Conservation (phyloP, 1,284 basidiomycete species). For the Cutaneotrichosporon cyanovorans region DNA sequence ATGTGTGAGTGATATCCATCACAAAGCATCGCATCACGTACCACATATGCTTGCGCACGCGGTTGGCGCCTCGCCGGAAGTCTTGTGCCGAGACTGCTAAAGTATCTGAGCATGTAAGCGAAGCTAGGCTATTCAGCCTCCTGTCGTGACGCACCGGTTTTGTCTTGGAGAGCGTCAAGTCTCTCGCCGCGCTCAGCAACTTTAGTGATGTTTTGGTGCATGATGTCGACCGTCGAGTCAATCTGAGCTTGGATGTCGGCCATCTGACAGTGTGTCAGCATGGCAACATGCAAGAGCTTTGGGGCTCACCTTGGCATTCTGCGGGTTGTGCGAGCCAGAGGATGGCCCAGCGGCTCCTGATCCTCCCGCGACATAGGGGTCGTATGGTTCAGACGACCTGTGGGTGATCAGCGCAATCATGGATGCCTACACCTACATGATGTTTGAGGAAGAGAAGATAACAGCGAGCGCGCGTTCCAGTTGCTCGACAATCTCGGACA, state of each 20-base stretch:
- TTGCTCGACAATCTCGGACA: too few relatives aligned
- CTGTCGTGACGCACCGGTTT: slow-evolving; percentile 71
- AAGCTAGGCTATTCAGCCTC: neutral
- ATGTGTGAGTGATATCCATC: neutral
- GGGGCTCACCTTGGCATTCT: slow-evolving; percentile 54
- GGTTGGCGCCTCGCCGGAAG: slow-evolving; percentile 93
- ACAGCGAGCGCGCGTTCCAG: too few relatives aligned
- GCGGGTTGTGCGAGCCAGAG: slow-evolving; percentile 27
- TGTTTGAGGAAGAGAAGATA: neutral
- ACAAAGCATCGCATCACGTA: slow-evolving; percentile 45
- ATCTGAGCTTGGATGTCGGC: slow-evolving; percentile 89
- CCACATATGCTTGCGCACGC: slow-evolving; percentile 87
- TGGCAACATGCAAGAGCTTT: neutral
- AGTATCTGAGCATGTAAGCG: slow-evolving; percentile 57
- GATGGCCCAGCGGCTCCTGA: slow-evolving; percentile 47
- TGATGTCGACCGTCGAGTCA: slow-evolving; percentile 89
- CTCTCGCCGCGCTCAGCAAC: slow-evolving; percentile 93
- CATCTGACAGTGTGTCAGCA: slow-evolving; percentile 53
- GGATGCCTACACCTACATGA: neutral
- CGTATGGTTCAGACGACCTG: slow-evolving; percentile 68
- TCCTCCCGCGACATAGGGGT: slow-evolving; percentile 84
- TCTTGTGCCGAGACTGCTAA: slow-evolving; percentile 98
- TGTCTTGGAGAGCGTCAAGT: slow-evolving; percentile 90
- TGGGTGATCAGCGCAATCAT: neutral
- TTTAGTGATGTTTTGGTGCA: slow-evolving; percentile 88